A percentile compares a stretch with the other conserved stretches of the same genome.
Conservation (phyloP, 1,139 yeast species). For the Yamadazyma sp. region DNA sequence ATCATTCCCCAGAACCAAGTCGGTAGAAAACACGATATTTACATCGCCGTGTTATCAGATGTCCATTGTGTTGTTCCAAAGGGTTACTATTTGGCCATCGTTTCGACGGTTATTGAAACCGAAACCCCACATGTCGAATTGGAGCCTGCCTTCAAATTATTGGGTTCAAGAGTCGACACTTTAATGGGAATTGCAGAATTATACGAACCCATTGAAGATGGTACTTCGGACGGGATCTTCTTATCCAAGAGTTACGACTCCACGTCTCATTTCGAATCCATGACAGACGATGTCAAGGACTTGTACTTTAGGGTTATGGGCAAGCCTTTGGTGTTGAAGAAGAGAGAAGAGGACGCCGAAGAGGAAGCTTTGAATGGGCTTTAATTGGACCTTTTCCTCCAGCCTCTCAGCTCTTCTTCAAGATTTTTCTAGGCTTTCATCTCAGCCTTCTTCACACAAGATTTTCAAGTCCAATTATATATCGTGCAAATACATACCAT, state of each 20-base stretch:
- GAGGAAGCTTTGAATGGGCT: conserved; percentile 36
- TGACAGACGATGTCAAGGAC: conserved; percentile 96
- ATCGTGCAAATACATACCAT: not conserved
- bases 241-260: conserved; percentile 92
- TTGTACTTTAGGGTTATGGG: conserved; percentile 90
- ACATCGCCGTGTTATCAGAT: conserved; percentile 86
- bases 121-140: conserved; percentile 90
- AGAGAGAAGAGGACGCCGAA: conserved; percentile 65
- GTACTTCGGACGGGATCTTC: conserved; percentile 74
- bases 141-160: conserved; percentile 89
- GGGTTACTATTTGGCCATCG: conserved; percentile 90
- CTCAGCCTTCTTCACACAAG: too few relatives aligned
- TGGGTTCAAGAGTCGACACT: conserved; percentile 79
- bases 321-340: conserved; percentile 82
- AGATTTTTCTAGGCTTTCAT: too few relatives aligned
- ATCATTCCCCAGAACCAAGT: conserved; percentile 97
- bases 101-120: conserved; percentile 93
- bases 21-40: conserved; percentile 89
- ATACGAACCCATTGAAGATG: conserved; percentile 85
- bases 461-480: not conserved
- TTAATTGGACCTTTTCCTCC: too few relatives aligned
- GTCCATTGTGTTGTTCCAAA: conserved; percentile 90
- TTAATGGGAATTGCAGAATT: conserved; percentile 94
- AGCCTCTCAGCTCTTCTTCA: too few relatives aligned
- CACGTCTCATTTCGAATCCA: conserved; percentile 90